A percentile compares a stretch with the other conserved stretches of the same genome.
These are phyloP conservation scores for Metschnikowia corniflorae DNA, from an alignment of 805 yeast species.

Conservation along the genomic window DNA sequence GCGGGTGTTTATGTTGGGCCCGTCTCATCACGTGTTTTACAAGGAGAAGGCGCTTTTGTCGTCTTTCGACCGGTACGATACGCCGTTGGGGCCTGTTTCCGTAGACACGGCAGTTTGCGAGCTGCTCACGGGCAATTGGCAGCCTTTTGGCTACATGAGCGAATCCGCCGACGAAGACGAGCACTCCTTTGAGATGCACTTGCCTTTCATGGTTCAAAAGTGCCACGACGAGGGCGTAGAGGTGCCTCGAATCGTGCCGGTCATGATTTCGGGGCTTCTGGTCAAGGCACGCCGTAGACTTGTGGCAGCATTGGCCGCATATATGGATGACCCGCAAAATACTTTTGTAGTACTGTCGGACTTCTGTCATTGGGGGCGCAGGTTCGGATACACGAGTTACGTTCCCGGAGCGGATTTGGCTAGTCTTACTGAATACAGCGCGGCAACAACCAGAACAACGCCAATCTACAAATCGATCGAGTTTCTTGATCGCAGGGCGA, in stretches of 20 bases:
- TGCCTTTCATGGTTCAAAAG: slow-evolving; percentile 63
- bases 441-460: slow-evolving; percentile 14
- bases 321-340: slow-evolving; percentile 49
- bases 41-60: slow-evolving; percentile 54
- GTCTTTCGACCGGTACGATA: slow-evolving; percentile 53
- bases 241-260: slow-evolving; percentile 63
- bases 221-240: slow-evolving; percentile 33
- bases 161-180: slow-evolving; percentile 69
- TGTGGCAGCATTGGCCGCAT: slow-evolving; percentile 49
- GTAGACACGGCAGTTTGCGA: slow-evolving; percentile 54
- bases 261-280: slow-evolving; percentile 68
- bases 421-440: slow-evolving; percentile 7
- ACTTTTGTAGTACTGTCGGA: slow-evolving; percentile 84
- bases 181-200: slow-evolving; percentile 94
- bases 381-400: slow-evolving; percentile 43
- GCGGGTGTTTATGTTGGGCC: slow-evolving; percentile 81
- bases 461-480: slow-evolving; percentile 75
- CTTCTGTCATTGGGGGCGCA: slow-evolving; percentile 86
- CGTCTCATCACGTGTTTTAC: slow-evolving; percentile 88
- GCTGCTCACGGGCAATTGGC: slow-evolving; percentile 27
- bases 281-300: slow-evolving; percentile 41
- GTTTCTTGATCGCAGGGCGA: slow-evolving; percentile 64
- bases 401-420: slow-evolving; percentile 14
- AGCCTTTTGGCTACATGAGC: slow-evolving; percentile 54
- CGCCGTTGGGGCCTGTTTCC: slow-evolving; percentile 76